A percentile compares a stretch with the other conserved stretches of the same genome.
phyloP scores from a whole-genome alignment of 768 basidiomycete genomes.

The Psilocybe cyanescens region DNA sequence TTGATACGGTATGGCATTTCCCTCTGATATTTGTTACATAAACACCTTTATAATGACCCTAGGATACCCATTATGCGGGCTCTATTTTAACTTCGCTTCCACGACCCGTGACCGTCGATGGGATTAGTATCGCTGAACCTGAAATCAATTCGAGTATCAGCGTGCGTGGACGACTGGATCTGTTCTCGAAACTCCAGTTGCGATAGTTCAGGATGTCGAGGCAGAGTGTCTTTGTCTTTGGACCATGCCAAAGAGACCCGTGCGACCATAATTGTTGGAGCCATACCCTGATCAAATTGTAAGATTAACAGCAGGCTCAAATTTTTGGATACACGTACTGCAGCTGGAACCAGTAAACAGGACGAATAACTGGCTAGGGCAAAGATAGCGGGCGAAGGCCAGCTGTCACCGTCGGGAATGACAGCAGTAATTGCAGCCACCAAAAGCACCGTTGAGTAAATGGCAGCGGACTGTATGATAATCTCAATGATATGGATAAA shows the following conservation, averaged over 20 bases:
- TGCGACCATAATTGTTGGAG: slow-evolving; percentile 7
- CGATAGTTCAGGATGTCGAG: background rate
- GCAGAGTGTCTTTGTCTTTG: background rate
- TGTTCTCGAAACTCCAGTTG: background rate
- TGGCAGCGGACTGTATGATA: slow-evolving; percentile 2
- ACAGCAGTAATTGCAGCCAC: slow-evolving; percentile 2
- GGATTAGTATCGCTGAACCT: background rate
- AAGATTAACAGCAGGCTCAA: background rate
- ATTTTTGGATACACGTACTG: background rate
- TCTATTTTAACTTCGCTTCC: no score
- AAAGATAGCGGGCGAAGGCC: background rate
- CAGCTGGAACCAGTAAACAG: slow-evolving; percentile 1
- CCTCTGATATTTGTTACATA: no score
- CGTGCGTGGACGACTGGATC: no score
- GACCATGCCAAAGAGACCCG: background rate
- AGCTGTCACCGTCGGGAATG: background rate
- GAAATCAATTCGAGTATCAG: background rate
- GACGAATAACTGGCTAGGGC: background rate
- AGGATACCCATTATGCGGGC: no score
- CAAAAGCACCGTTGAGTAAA: slow-evolving; percentile 4
- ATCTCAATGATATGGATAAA: slow-evolving; percentile 5
- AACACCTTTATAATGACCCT: no score
- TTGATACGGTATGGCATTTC: no score
- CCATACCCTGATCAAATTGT: background rate
- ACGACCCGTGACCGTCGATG: background rate